A percentile compares a stretch with the other conserved stretches of the same genome.
phyloP scores from a whole-genome alignment of 176 grass and related monocot species.

The Lolium perenne region DNA sequence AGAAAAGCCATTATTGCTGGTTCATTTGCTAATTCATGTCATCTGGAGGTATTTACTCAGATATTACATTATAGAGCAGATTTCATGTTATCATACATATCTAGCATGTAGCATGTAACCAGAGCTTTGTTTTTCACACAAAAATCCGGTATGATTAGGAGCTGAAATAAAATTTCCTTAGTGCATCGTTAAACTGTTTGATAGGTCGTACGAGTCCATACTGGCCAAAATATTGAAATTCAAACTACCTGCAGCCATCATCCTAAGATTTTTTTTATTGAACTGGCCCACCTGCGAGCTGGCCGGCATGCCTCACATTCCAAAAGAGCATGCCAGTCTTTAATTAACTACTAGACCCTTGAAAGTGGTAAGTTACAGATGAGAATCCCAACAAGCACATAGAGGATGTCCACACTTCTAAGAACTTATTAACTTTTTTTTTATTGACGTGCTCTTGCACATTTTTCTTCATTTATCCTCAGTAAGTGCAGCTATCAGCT shows the following conservation, averaged over 20 bases:
- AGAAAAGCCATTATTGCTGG: conserved; percentile 89
- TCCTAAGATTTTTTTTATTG: conserved; percentile 6
- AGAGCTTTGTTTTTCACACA: background rate
- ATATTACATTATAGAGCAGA: conserved; percentile 1
- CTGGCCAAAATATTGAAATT: background rate
- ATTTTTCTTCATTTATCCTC: conserved; percentile 27
- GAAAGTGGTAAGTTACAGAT: background rate
- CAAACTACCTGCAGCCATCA: background rate
- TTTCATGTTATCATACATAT: conserved; percentile 34
- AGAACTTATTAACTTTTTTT: conserved; percentile 18
- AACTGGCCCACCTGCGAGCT: background rate
- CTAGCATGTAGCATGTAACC: background rate
- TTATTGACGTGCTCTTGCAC: conserved; percentile 1
- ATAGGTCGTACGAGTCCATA: background rate
- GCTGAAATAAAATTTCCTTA: background rate
- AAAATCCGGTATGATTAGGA: conserved; percentile 4
- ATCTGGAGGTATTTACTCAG: conserved; percentile 69
- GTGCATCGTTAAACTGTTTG: background rate
- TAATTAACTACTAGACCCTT: background rate
- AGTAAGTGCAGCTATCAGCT: conserved; percentile 8
- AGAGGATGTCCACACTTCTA: background rate
- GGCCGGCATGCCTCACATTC: background rate
- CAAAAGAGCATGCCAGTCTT: background rate
- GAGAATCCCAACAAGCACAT: background rate
- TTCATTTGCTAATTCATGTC: conserved; percentile 89